Evolutionary conservation across 2,329 filamentous ascomycete species (phyloP), one percentile per base, ranked within the genome.

Genomic region (Mycosphaerella sp.): DNA sequence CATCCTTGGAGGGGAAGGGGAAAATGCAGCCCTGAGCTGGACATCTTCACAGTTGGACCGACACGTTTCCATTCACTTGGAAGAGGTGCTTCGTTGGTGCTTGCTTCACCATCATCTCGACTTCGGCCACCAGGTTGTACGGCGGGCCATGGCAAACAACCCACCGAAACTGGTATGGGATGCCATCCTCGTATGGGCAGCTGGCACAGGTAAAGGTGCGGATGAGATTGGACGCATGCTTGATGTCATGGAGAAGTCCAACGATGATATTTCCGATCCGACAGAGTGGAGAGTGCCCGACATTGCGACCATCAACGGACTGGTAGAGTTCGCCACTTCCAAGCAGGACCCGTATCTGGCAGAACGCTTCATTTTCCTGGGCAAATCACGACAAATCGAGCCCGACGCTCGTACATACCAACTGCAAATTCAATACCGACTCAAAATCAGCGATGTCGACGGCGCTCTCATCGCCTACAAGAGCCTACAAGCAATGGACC

Each of bases 141-240:
- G 72, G 23, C 66, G 65, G 48, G 59, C 64, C 3, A 64, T 68
- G 56, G 48, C 47, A 31, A 52, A 53, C 12, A 64, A 64, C 31
- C 66, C 68, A 3, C 48, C 60, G 6, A 70, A 72, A 49, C 17
- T 29, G 4, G 45, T 79, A 21, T 89, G 87, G 83, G 85, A 93
- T 65, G 78, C 84, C 10, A 75, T 89, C 10, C 79, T 93, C 42
- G 81, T 88, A 49, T 91, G 86, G 83, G 85, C 88, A 31, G 83
- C 87, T 10, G 78, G 85, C 6, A 80, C 83, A 51, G 86, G 84
- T 17, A 87, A 85, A 66, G 82, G 83, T 1, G 80, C 86, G 1
- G 82, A 89, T 68, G 83, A 89, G 66, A 78, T 91, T 56, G 79
- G 82, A 52, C 80, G 83, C 60, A 89, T 91, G 81, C 80, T 93